These are phyloP conservation scores for Huntiella savannae DNA, from an alignment of 2,329 filamentous ascomycete species.

Conservation along the genomic window DNA sequence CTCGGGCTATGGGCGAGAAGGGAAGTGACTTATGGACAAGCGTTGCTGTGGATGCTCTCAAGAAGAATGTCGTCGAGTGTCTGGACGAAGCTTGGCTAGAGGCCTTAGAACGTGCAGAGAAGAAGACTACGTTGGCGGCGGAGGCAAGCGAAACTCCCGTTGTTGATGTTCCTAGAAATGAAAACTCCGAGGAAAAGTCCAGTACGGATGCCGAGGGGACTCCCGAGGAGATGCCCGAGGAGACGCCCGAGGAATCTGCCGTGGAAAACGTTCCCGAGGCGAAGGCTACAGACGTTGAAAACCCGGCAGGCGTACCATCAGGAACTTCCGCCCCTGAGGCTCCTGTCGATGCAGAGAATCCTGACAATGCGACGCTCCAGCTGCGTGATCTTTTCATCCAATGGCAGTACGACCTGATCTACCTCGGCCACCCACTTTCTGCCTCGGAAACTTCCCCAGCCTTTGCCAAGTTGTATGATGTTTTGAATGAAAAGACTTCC, in stretches of 20 bases:
- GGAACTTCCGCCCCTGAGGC: background rate
- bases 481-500: conserved; percentile 25
- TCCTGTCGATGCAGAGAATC: conserved; percentile 1
- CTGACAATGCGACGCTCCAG: background rate
- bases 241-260: conserved; percentile 4
- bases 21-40: conserved; percentile 72
- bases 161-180: background rate
- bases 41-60: conserved; percentile 43
- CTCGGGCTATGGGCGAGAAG: conserved; percentile 44
- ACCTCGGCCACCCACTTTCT: conserved; percentile 29
- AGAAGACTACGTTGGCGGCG: background rate
- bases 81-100: conserved; percentile 31
- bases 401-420: conserved; percentile 40
- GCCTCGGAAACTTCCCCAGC: conserved; percentile 15
- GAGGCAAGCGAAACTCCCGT: conserved; percentile 4
- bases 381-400: conserved; percentile 32
- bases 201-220: conserved; percentile 9
- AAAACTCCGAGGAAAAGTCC: background rate
- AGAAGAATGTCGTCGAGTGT: conserved; percentile 31
- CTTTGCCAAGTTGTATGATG: conserved; percentile 27
- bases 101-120: conserved; percentile 20
- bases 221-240: conserved; percentile 5
- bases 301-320: background rate
- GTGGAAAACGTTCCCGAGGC: background rate
- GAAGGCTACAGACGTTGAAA: background rate